Evolutionary conservation across 257 asterid genomes (phyloP).

Genomic region (Euphrasia confusa): DNA sequence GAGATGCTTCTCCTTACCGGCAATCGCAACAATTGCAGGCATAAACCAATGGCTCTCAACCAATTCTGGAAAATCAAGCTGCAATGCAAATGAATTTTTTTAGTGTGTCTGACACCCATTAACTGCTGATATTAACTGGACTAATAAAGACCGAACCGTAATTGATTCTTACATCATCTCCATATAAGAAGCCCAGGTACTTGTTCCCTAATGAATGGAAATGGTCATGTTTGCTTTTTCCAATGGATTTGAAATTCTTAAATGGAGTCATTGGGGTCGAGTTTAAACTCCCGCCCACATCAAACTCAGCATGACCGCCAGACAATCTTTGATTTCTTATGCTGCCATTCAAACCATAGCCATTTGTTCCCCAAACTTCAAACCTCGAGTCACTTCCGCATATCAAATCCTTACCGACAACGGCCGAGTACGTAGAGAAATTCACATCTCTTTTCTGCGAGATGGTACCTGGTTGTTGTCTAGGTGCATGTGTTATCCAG

Average conservation of each 20-base stretch:
- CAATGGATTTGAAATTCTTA: constrained; percentile 26
- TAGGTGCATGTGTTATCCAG: constrained; percentile 53
- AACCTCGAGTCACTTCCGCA: constrained; percentile 84
- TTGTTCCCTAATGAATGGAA: constrained; percentile 45
- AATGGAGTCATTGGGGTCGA: constrained; percentile 37
- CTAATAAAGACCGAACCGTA: not conserved
- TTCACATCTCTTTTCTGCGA: constrained; percentile 88
- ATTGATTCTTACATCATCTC: constrained; percentile 69
- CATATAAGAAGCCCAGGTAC: constrained; percentile 60
- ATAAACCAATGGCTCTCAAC: constrained; percentile 89
- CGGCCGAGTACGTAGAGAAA: constrained; percentile 80
- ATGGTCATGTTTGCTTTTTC: constrained; percentile 33
- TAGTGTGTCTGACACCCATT: constrained; percentile 3
- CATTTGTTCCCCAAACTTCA: constrained; percentile 87
- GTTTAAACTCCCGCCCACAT: constrained; percentile 39
- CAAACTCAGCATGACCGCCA: constrained; percentile 38
- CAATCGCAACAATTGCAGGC: constrained; percentile 62
- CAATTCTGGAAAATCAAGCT: constrained; percentile 74
- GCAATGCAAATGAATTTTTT: constrained; percentile 31
- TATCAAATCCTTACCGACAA: constrained; percentile 61
- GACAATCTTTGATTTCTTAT: constrained; percentile 76
- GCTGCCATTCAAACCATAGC: constrained; percentile 41
- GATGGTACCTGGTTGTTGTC: constrained; percentile 74
- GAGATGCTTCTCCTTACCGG: constrained; percentile 48
- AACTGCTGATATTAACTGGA: not conserved